Conservation (phyloP, 2,329 filamentous ascomycete species). For the Cytospora mali region DNA sequence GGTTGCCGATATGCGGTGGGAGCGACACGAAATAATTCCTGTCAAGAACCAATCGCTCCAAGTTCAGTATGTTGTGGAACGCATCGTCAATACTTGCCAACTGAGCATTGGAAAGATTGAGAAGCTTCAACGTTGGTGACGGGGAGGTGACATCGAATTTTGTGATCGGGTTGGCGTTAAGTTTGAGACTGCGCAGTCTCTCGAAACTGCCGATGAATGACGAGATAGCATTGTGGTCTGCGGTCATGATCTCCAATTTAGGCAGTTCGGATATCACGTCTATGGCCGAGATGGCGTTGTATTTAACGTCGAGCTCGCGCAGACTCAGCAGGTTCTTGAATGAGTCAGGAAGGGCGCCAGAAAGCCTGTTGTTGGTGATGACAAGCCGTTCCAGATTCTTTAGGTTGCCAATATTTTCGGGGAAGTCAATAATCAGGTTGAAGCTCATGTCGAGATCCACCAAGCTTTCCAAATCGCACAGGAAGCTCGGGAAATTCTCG, state of each 20-base stretch:
- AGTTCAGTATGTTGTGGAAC: constrained; percentile 82
- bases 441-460: constrained; percentile 97
- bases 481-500: constrained; percentile 79
- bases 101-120: constrained; percentile 91
- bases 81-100: constrained; percentile 86
- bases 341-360: constrained; percentile 71
- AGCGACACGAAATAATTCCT: constrained; percentile 95
- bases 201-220: constrained; percentile 89
- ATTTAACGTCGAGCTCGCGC: constrained; percentile 91
- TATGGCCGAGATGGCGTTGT: constrained; percentile 87
- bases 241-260: constrained; percentile 82
- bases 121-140: constrained; percentile 78
- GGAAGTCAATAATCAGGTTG: constrained; percentile 81
- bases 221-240: constrained; percentile 91
- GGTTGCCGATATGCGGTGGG: constrained; percentile 79
- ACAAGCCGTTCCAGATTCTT: constrained; percentile 83
- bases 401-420: constrained; percentile 76
- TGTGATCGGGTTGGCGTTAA: constrained; percentile 95
- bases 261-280: constrained; percentile 84
- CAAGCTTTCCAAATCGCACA: constrained; percentile 79
- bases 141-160: constrained; percentile 81
- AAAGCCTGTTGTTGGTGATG: constrained; percentile 92
- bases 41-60: constrained; percentile 87
- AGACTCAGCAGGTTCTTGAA: constrained; percentile 76
- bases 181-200: constrained; percentile 77